These are phyloP conservation scores for Tetrahymena malaccensis DNA, from an alignment of 73 alveolate species.

Conservation along the genomic window DNA sequence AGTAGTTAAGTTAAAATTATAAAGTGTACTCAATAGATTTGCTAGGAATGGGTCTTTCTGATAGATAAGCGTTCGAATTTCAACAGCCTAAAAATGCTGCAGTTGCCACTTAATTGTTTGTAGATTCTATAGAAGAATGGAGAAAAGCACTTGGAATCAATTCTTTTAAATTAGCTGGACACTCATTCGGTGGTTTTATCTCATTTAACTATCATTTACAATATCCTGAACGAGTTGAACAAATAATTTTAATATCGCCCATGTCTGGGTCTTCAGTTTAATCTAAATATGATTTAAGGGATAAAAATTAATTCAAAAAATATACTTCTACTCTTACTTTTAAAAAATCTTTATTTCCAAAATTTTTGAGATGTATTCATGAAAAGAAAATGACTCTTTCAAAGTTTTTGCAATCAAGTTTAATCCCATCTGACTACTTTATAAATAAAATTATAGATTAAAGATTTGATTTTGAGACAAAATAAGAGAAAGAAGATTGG, in stretches of 20 bases:
- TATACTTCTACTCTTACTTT: neutral
- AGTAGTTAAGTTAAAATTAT: constrained; percentile 22
- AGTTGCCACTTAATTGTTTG: constrained; percentile 53
- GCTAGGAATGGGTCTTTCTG: constrained; percentile 63
- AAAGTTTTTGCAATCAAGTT: neutral
- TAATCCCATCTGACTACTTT: neutral
- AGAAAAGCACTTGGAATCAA: constrained; percentile 34
- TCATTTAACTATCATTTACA: constrained; percentile 41
- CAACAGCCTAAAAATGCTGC: constrained; percentile 23
- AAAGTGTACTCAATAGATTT: constrained; percentile 52
- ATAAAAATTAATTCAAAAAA: neutral
- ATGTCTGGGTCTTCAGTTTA: neutral
- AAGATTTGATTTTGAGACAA: neutral
- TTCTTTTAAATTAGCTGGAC: constrained; percentile 58
- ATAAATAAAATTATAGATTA: neutral
- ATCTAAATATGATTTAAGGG: neutral
- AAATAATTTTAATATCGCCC: constrained; percentile 51
- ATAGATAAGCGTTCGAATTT: constrained; percentile 27
- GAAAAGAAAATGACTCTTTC: neutral
- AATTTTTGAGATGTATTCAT: neutral
- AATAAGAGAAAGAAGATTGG: neutral
- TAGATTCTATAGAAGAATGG: constrained; percentile 60
- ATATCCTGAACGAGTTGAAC: constrained; percentile 50
- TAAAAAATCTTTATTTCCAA: neutral
- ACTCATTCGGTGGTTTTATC: constrained; percentile 69